Evolutionary conservation across 768 basidiomycete genomes (phyloP).

Genomic region (Termitomyces sp.): DNA sequence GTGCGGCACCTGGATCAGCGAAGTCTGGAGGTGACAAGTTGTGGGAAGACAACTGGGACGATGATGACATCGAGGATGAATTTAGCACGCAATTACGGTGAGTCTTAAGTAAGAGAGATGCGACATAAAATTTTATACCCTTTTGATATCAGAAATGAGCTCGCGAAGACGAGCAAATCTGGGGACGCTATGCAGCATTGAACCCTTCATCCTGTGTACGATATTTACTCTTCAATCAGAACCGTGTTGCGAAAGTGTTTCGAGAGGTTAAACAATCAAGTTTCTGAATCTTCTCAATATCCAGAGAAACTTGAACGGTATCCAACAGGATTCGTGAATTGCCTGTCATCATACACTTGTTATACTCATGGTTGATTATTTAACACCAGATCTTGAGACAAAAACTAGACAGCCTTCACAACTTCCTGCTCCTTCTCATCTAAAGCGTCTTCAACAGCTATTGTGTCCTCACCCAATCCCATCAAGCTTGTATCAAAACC

Average conservation of each 20-base stretch:
- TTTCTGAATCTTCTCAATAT: not conserved
- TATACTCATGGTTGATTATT: not conserved
- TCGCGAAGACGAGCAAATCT: slow-evolving; percentile 51
- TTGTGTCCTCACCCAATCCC: slow-evolving; percentile 40
- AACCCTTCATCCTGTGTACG: slow-evolving; percentile 1
- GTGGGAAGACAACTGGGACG: slow-evolving; percentile 99
- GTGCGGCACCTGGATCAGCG: slow-evolving; percentile 67
- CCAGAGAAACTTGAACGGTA: not conserved
- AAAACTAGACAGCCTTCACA: slow-evolving; percentile 4
- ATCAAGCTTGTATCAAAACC: slow-evolving; percentile 76
- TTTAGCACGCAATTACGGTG: slow-evolving; percentile 95
- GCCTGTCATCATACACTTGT: not conserved
- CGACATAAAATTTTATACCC: not conserved
- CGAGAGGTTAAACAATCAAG: not conserved
- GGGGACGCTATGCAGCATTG: slow-evolving; percentile 53
- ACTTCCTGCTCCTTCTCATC: slow-evolving; percentile 16
- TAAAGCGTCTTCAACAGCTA: slow-evolving; percentile 15
- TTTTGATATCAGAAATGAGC: slow-evolving; percentile 45
- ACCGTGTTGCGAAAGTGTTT: not conserved
- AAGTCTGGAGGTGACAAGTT: slow-evolving; percentile 84
- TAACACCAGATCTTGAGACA: not conserved
- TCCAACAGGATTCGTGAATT: not conserved
- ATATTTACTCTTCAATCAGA: not conserved
- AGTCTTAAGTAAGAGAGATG: slow-evolving; percentile 20
- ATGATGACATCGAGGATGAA: slow-evolving; percentile 97